Conservation (phyloP, 352 stramenopile genomes). For the Pythium guiyangense region DNA sequence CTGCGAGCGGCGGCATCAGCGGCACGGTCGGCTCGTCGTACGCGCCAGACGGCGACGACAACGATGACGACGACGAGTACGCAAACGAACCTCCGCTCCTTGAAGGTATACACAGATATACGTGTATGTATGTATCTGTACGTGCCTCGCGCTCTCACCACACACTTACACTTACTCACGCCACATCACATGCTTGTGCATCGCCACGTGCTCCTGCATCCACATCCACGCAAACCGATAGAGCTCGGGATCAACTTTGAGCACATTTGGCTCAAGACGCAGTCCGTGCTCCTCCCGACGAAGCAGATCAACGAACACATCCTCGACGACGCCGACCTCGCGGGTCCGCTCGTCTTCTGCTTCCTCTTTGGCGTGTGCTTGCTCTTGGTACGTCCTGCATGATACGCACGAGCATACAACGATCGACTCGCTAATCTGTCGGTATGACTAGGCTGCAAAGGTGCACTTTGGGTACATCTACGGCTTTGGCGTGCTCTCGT, state of each 20-base stretch:
- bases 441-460: constrained; percentile 91
- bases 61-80: constrained; percentile 91
- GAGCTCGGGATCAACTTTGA: constrained; percentile 97
- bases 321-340: constrained; percentile 91
- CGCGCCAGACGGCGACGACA: constrained; percentile 19
- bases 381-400: constrained; percentile 81
- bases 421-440: too few species aligned
- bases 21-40: constrained; percentile 14
- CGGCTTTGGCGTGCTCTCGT: constrained; percentile 97
- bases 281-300: constrained; percentile 93
- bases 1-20: constrained; percentile 14
- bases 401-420: not conserved
- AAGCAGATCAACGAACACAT: constrained; percentile 88
- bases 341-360: constrained; percentile 93
- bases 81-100: constrained; percentile 96
- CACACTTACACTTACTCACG: too few species aligned
- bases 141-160: too few species aligned
- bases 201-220: too few species aligned
- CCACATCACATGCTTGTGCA: too few species aligned
- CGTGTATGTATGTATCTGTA: not conserved
- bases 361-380: constrained; percentile 94
- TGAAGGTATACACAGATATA: constrained; percentile 54
- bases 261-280: constrained; percentile 97
- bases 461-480: constrained; percentile 99
- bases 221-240: constrained; percentile 11